Evolutionary conservation across 305 asterid species (phyloP).

Genomic region (Fraxinus angustifolia): DNA sequence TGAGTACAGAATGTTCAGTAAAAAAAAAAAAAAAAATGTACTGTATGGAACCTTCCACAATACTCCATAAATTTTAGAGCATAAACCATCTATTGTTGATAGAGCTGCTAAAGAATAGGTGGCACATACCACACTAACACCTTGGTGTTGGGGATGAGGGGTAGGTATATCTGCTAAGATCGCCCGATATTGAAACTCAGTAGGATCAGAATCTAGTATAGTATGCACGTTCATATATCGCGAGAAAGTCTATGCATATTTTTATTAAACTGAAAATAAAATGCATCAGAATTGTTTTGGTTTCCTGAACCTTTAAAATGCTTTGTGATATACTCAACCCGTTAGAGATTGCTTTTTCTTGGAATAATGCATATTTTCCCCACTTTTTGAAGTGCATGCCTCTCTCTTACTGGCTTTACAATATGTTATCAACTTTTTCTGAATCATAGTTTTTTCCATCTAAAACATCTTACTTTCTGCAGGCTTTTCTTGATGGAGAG

Average conservation of each 20-base stretch:
- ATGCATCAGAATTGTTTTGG: not conserved
- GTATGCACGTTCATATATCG: not conserved
- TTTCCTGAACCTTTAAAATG: not conserved
- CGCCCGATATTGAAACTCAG: not conserved
- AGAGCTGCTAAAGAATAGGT: not conserved
- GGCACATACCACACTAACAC: not conserved
- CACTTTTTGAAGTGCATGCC: not conserved
- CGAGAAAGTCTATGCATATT: not conserved
- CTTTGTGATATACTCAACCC: not conserved
- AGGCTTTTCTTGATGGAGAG: constrained; percentile 83
- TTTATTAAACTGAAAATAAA: not conserved
- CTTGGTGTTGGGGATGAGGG: not conserved
- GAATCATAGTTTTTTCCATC: not conserved
- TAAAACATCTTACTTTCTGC: constrained; percentile 23
- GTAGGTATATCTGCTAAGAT: not conserved
- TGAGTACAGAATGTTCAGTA: not conserved
- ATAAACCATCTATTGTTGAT: not conserved
- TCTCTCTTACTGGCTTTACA: not conserved
- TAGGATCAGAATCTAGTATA: not conserved
- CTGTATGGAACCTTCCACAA: not conserved
- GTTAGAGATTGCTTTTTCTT: not conserved
- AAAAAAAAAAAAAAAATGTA: not conserved
- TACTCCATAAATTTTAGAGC: not conserved
- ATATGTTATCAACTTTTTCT: not conserved
- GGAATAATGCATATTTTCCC: not conserved